Evolutionary conservation across 83 land plant genomes (phyloP), one percentile per base, ranked within the genome.

Genomic region (Picea engelmannii): DNA sequence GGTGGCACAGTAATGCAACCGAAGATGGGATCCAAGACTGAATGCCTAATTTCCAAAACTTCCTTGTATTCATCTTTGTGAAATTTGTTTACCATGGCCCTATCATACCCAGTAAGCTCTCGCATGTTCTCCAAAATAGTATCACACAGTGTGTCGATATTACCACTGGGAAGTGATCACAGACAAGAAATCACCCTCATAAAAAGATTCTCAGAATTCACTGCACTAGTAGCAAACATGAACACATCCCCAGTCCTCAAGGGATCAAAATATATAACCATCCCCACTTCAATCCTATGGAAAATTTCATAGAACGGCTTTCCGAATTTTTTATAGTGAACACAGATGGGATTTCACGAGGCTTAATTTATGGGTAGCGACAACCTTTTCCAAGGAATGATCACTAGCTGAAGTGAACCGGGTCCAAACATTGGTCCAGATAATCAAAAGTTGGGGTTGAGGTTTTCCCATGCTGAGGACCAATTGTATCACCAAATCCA

Each of bases 41-140:
- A 81, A 66, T 93, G 82, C 80, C 86, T 84, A 62, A 91, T 87
- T 84, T 94, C 96, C 5, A 94, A 85, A 79, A 94, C 93, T 85
- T 94, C 96, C 31, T 94, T 94, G 71, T 94, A 94, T 83, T 94
- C 96, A 79, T 94, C 96, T 69, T 92, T 94, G 66, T 94, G 96
- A 80, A 94, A 94, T 78, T 90, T 94, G 74, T 94, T 92, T 31
- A 92, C 96, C 96, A 94, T 94, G 12, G 92, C 96, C 38, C 96
- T 77, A 80, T 94, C 94, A 66, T 89, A 94, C 2, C 94, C 93
- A 0, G 95, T 94, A 15, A 92, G 90, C 85, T 90, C 93, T 40
- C 90, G 83, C 24, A 94, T 93, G 73, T 87, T 82, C 81, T 86
- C 87, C n/a, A 92, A 95, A 13, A 94, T 93, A 10, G 95, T 86